Percentiles rank a stretch among this genome's conserved stretches.
Conservation (phyloP, 164 flowering plant species). For the Houttuynia cordata region DNA sequence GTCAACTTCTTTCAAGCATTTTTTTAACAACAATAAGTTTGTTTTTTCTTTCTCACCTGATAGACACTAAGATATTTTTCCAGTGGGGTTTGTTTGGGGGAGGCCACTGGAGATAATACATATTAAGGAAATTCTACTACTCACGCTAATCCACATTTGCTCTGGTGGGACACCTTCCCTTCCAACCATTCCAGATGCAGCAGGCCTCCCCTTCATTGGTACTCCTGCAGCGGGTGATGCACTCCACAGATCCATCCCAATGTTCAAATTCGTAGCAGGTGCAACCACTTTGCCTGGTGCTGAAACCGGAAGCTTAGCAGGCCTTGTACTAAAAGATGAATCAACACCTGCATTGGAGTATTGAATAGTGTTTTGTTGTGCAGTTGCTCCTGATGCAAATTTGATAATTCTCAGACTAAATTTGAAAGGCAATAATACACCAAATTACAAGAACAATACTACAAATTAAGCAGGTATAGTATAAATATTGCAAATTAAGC, state of each 20-base stretch:
- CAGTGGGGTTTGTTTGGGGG: slow-evolving; percentile 92
- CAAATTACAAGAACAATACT: too few species aligned
- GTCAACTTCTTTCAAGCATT: background rate
- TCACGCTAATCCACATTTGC: slow-evolving; percentile 53
- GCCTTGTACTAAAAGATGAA: slow-evolving; percentile 13
- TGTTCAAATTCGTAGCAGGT: slow-evolving; percentile 66
- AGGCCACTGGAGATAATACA: slow-evolving; percentile 55
- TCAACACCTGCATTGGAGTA: slow-evolving; percentile 11
- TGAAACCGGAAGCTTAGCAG: slow-evolving; percentile 25
- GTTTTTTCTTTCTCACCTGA: background rate
- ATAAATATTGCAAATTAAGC: background rate
- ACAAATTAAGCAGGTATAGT: too few species aligned
- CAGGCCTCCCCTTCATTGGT: slow-evolving; percentile 42
- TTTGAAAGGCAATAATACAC: too few species aligned
- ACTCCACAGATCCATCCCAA: slow-evolving; percentile 85
- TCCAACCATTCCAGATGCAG: slow-evolving; percentile 27
- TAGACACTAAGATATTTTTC: background rate
- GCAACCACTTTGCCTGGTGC: slow-evolving; percentile 57
- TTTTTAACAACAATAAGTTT: too few species aligned
- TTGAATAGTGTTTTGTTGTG: slow-evolving; percentile 27
- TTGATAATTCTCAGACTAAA: slow-evolving; percentile 2
- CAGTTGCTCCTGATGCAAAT: slow-evolving; percentile 42
- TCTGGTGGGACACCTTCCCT: slow-evolving; percentile 39
- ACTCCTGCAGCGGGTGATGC: slow-evolving; percentile 31
- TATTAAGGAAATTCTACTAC: background rate